Conservation (phyloP, 2,329 filamentous ascomycete species). For the Didymella segeticola region DNA sequence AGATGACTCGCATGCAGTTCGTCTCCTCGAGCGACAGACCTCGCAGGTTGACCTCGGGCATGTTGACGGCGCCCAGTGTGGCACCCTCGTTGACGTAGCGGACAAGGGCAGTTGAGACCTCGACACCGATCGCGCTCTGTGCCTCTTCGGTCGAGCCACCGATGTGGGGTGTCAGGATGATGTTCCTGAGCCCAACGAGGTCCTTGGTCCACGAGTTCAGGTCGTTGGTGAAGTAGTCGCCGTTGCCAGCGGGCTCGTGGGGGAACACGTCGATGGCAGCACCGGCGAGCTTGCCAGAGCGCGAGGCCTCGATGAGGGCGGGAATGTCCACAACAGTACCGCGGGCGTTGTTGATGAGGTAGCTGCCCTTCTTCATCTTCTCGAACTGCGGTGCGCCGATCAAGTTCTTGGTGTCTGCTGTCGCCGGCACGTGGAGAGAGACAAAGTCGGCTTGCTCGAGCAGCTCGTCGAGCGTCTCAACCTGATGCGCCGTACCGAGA, state of each 20-base stretch:
- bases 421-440: slow-evolving; percentile 91
- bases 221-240: slow-evolving; percentile 87
- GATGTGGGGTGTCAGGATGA: slow-evolving; percentile 96
- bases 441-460: slow-evolving; percentile 87
- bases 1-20: slow-evolving; percentile 90
- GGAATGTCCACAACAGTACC: slow-evolving; percentile 94
- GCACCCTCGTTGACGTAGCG: slow-evolving; percentile 95
- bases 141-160: slow-evolving; percentile 98
- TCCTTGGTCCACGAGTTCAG: slow-evolving; percentile 88
- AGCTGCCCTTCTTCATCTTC: slow-evolving; percentile 90
- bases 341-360: slow-evolving; percentile 94
- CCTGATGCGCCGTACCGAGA: slow-evolving; percentile 84
- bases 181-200: slow-evolving; percentile 82
- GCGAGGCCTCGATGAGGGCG: slow-evolving; percentile 86
- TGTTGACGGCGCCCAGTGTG: slow-evolving; percentile 90
- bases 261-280: slow-evolving; percentile 98
- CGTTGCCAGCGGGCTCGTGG: slow-evolving; percentile 90
- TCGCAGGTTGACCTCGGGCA: slow-evolving; percentile 92
- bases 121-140: slow-evolving; percentile 91
- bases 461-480: slow-evolving; percentile 77
- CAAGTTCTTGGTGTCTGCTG: slow-evolving; percentile 91
- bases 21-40: slow-evolving; percentile 89
- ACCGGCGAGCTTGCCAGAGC: slow-evolving; percentile 84
- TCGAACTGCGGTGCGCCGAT: slow-evolving; percentile 80
- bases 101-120: slow-evolving; percentile 87